A percentile compares a stretch with the other conserved stretches of the same genome.
These are phyloP conservation scores for Arthrobotrys sphaeroides DNA, from an alignment of 2,329 filamentous ascomycete species.

Conservation along the genomic window DNA sequence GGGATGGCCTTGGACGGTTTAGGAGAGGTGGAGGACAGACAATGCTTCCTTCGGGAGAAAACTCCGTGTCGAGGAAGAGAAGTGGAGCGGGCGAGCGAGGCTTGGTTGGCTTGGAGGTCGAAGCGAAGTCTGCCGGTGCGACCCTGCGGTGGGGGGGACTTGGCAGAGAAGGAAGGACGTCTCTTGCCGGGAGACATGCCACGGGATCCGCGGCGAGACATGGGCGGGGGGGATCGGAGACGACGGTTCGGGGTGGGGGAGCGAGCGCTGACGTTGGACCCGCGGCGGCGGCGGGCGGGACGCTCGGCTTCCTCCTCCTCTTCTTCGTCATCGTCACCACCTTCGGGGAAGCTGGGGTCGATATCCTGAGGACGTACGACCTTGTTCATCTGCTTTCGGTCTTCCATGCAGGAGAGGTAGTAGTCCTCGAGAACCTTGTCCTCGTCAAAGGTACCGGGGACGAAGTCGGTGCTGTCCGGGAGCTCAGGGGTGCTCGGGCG, in stretches of 20 bases:
- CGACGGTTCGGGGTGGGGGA: slow-evolving; percentile 61
- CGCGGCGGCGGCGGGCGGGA: slow-evolving; percentile 64
- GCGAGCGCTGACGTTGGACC: slow-evolving; percentile 68
- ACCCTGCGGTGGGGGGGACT: slow-evolving; percentile 74
- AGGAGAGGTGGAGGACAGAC: slow-evolving; percentile 56
- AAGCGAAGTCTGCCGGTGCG: slow-evolving; percentile 63
- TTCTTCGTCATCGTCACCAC: slow-evolving; percentile 82
- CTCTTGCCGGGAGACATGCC: slow-evolving; percentile 63
- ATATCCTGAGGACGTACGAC: slow-evolving; percentile 92
- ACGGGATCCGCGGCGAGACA: slow-evolving; percentile 53
- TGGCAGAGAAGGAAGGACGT: slow-evolving; percentile 67
- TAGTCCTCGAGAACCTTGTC: slow-evolving; percentile 93
- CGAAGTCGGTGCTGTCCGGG: slow-evolving; percentile 97
- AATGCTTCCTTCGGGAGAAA: slow-evolving; percentile 61
- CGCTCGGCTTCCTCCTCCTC: slow-evolving; percentile 65
- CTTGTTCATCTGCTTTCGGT: slow-evolving; percentile 82
- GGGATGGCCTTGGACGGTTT: slow-evolving; percentile 57
- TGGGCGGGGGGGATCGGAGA: slow-evolving; percentile 61
- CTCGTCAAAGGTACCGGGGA: slow-evolving; percentile 97
- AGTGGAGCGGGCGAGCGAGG: slow-evolving; percentile 81
- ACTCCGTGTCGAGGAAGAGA: slow-evolving; percentile 72
- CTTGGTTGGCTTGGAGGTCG: slow-evolving; percentile 69
- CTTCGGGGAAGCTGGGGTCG: slow-evolving; percentile 95
- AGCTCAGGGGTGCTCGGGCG: slow-evolving; percentile 80
- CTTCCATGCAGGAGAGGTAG: slow-evolving; percentile 84